Conservation (phyloP, 768 basidiomycete genomes). For the Panus rudis region DNA sequence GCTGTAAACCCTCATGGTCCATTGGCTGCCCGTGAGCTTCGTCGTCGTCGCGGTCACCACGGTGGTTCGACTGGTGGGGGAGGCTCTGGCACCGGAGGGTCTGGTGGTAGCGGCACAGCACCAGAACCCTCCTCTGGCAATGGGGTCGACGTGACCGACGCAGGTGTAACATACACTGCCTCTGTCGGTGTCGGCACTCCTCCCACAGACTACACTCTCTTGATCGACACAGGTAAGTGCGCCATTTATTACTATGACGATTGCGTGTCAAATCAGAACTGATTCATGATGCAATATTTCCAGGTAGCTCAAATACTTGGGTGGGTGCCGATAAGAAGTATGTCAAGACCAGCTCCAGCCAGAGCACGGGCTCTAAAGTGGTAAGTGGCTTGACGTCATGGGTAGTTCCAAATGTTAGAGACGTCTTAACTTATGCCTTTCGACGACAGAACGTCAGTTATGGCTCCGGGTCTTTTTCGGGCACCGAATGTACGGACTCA, state of each 20-base stretch:
- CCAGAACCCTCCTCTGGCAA: conserved; percentile 14
- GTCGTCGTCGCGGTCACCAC: conserved; percentile 20
- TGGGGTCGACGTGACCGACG: conserved; percentile 51
- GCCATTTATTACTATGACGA: neutral
- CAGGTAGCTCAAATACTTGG: conserved; percentile 45
- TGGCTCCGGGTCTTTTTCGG: conserved; percentile 47
- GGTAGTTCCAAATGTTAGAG: conserved; percentile 31
- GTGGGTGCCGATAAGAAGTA: conserved; percentile 44
- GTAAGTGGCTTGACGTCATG: too few species aligned
- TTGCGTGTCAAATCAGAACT: neutral
- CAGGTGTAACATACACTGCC: conserved; percentile 49
- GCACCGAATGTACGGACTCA: conserved; percentile 32
- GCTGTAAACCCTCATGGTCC: conserved; percentile 53
- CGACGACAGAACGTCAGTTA: conserved; percentile 40
- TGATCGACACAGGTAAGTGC: conserved; percentile 51
- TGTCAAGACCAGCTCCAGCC: conserved; percentile 38
- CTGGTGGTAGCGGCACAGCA: conserved; percentile 7
- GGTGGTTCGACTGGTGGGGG: conserved; percentile 9
- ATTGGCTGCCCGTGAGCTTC: conserved; percentile 23
- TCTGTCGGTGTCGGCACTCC: conserved; percentile 47
- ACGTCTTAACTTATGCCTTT: conserved; percentile 8
- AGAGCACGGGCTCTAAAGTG: conserved; percentile 30
- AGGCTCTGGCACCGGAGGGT: conserved; percentile 7
- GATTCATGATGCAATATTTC: neutral
- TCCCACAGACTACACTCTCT: conserved; percentile 40